A percentile compares a stretch with the other conserved stretches of the same genome.
phyloP scores from a whole-genome alignment of 768 basidiomycete genomes.

The Serendipita sp. region DNA sequence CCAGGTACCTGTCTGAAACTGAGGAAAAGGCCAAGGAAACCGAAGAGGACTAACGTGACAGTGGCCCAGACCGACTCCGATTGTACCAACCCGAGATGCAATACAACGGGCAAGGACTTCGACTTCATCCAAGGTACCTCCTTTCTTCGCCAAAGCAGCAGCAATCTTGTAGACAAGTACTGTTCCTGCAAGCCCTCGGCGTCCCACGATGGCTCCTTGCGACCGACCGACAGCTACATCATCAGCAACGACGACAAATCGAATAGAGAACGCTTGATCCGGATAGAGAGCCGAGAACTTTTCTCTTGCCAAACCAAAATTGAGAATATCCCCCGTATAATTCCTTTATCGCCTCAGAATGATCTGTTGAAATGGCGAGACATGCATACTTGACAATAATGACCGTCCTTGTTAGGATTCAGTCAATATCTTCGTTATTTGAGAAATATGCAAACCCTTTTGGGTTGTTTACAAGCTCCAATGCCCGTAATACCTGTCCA shows the following conservation, averaged over 20 bases:
- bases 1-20: constrained; percentile 46
- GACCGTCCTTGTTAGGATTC: constrained; percentile 34
- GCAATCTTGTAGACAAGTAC: constrained; percentile 82
- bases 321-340: constrained; percentile 74
- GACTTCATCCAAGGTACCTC: constrained; percentile 53
- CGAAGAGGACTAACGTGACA: constrained; percentile 42
- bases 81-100: constrained; percentile 53
- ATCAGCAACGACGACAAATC: constrained; percentile 73
- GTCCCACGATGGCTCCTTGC: constrained; percentile 71
- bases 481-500: constrained; percentile 63
- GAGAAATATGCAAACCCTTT: constrained; percentile 35
- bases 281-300: constrained; percentile 59
- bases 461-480: constrained; percentile 58
- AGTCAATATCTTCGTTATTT: neutral
- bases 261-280: constrained; percentile 46
- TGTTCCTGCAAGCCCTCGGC: constrained; percentile 72
- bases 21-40: neutral
- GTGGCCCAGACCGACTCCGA: constrained; percentile 78
- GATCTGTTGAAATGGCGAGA: neutral
- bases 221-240: constrained; percentile 74
- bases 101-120: constrained; percentile 48
- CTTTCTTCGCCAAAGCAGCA: constrained; percentile 58
- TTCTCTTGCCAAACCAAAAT: constrained; percentile 82
- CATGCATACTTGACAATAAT: constrained; percentile 61
- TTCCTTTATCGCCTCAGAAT: constrained; percentile 6